Evolutionary conservation across 306 rosid genomes (phyloP).

Genomic region (Trifolium pratense): DNA sequence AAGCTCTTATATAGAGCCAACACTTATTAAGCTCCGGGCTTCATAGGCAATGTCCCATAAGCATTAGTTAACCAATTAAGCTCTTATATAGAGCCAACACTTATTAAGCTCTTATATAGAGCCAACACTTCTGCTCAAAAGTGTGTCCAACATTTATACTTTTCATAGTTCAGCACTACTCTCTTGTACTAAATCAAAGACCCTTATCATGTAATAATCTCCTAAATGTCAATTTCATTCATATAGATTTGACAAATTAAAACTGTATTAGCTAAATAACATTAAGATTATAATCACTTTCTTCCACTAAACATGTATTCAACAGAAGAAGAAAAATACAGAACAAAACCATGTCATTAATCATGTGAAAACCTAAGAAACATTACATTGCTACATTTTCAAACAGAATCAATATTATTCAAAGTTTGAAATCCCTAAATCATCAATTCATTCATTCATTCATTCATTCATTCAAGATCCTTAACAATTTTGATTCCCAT

Average conservation of each 20-base stretch:
- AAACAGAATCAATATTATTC: conserved; percentile 10
- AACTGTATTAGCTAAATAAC: not conserved
- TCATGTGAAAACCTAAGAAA: no score
- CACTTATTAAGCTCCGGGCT: no score
- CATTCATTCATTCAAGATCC: conserved; percentile 69
- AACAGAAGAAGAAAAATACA: not conserved
- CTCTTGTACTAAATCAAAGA: not conserved
- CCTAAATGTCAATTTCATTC: not conserved
- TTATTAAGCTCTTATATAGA: no score
- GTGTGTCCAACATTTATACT: no score
- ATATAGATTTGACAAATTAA: not conserved
- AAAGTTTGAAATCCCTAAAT: not conserved
- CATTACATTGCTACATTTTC: not conserved
- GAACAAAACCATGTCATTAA: not conserved
- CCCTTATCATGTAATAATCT: not conserved
- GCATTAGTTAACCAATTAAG: no score
- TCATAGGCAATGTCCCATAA: no score
- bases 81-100: no score
- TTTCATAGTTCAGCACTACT: no score
- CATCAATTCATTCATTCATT: conserved; percentile 59
- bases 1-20: no score
- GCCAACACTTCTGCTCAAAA: no score
- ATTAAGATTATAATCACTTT: not conserved
- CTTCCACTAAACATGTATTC: not conserved
- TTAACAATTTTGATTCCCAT: conserved; percentile 84